Evolutionary conservation across 139 green algal genomes (phyloP).

Genomic region (Limnomonas spitsbergensis): DNA sequence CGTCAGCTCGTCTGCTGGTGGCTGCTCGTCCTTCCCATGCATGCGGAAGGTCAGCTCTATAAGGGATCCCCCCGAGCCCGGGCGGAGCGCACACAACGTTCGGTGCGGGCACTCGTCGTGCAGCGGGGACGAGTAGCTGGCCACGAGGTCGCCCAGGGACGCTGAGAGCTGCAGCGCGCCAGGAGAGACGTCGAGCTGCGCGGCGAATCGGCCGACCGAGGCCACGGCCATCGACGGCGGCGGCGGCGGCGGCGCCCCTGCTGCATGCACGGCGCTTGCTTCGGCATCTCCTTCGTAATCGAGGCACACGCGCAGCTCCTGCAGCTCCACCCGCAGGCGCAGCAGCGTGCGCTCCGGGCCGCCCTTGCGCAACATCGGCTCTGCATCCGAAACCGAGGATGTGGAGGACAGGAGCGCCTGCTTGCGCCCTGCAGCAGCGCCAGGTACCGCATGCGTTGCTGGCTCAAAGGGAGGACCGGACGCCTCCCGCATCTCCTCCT

Average conservation of each 20-base stretch:
- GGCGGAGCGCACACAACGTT: conserved; percentile 53
- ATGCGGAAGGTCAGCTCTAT: conserved; percentile 63
- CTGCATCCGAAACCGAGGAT: neutral
- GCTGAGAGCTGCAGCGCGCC: conserved; percentile 42
- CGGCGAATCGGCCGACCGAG: conserved; percentile 48
- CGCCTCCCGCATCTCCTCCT: too few species aligned
- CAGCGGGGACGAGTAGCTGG: conserved; percentile 58
- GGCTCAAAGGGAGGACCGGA: too few species aligned
- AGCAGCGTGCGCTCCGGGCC: conserved; percentile 4
- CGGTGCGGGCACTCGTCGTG: conserved; percentile 55
- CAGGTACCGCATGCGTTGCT: too few species aligned
- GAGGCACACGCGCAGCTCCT: conserved; percentile 21
- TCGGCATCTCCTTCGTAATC: conserved; percentile 27
- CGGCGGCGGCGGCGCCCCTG: too few species aligned
- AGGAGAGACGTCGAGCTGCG: conserved; percentile 40
- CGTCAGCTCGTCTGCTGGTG: neutral
- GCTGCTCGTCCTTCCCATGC: conserved; percentile 18
- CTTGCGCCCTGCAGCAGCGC: too few species aligned
- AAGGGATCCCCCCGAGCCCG: conserved; percentile 55
- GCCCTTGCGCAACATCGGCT: neutral
- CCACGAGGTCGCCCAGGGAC: conserved; percentile 72
- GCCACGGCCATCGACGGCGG: conserved; percentile 42
- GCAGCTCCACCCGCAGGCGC: conserved; percentile 22
- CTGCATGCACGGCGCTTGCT: neutral
- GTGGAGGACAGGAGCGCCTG: neutral